Base-by-base conservation (phyloP, 768 basidiomycete genomes). In the Phylloporus sp. region DNA sequence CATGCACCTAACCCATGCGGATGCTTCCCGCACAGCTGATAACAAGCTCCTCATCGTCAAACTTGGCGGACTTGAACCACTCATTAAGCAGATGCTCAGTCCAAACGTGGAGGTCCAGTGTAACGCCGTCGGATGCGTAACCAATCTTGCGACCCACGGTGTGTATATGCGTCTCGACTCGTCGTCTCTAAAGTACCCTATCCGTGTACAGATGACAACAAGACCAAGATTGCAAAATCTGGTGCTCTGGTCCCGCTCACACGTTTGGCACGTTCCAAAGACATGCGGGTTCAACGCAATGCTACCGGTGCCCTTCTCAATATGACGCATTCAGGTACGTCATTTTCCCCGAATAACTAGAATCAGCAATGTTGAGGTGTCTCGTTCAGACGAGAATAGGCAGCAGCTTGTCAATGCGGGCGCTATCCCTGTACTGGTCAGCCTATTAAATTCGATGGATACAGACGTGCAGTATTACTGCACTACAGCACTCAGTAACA, bases 391-490 rank as follows among this genome's bases (percentile, higher is more conserved):
- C 66, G 97, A 99, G 74, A 99, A 99, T 70, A 79, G 97, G 49
- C 95, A 98, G 64, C 95, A 98, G 61, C 86, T 99, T 49, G 97
- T 99, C 59, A 94, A 93, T 59, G 97, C 97, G 26, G 97, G 97
- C 5, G 97, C 97, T 20, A 97, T 99, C 53, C 97, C 97, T 15
- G 97, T 99, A 27, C 81, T 95, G 11, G 97, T 99, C 58, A 87
- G 87, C 63, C 78, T 99, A 29, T 76, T 99, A 56, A 97, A 95
- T 66, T 94, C 91, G 6, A 84, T 89, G 43, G 97, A 99, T 68
- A 99, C 97, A n/a, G 97, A 99, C 65, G 97, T 99, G 2, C 97
- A 99, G 69, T 99, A 99, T 65, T 99, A 99, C 68, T 99, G 97
- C 72, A 99, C 97, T 6, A 99, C 97, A 12, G 97, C 97, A 6